Evolutionary conservation across 2,329 filamentous ascomycete genomes (phyloP).

Genomic region (Albifimbria verrucaria): DNA sequence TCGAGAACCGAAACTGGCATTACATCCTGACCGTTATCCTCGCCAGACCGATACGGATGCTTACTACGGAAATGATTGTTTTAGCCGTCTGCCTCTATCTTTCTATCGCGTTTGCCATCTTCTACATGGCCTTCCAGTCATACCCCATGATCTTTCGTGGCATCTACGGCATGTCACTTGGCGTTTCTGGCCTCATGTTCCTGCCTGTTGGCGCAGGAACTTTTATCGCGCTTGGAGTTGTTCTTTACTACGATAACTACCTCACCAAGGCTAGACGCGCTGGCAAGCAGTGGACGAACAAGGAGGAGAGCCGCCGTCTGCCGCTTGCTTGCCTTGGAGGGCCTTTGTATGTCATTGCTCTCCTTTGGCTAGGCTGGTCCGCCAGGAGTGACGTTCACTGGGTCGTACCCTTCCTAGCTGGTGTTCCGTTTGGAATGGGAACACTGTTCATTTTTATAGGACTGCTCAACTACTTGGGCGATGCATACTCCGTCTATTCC

Average conservation of each 20-base stretch:
- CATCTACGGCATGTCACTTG: background rate
- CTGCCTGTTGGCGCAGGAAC: background rate
- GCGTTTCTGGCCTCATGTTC: background rate
- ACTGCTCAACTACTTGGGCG: conserved; percentile 1
- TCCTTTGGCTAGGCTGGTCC: conserved; percentile 1
- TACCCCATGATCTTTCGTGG: background rate
- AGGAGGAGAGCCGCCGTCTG: background rate
- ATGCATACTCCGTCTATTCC: background rate
- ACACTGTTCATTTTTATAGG: conserved; percentile 1
- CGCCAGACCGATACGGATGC: background rate
- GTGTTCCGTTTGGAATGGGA: background rate
- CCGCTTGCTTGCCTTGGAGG: background rate
- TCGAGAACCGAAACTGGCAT: background rate
- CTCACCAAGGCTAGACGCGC: background rate
- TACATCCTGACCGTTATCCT: background rate
- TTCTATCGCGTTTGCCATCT: background rate
- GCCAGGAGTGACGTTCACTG: background rate
- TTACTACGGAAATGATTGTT: background rate
- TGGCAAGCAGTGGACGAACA: background rate
- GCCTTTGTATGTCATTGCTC: background rate
- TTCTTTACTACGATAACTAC: background rate
- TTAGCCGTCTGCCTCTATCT: background rate
- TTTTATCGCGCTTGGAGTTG: background rate
- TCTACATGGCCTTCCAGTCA: background rate
- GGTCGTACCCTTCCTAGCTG: conserved; percentile 1